phyloP scores from a whole-genome alignment of 2,329 filamentous ascomycete species.

The Penicillium sp. region DNA sequence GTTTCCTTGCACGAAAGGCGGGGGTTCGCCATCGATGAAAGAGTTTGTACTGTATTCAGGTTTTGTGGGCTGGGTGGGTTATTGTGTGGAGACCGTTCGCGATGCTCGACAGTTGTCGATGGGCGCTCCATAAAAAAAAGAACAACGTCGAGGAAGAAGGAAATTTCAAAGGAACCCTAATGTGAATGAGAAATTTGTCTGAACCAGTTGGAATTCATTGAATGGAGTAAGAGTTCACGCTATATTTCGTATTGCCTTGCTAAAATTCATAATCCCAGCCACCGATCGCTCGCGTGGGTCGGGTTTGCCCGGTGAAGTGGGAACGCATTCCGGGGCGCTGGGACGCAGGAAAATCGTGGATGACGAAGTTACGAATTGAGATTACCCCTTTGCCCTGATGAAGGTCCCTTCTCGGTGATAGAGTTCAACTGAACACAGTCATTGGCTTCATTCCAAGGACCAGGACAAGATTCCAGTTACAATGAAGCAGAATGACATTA shows the following conservation, averaged over 20 bases:
- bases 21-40: no score
- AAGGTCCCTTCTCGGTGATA: neutral
- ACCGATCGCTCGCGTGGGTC: conserved; percentile 23
- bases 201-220: neutral
- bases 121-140: neutral
- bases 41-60: no score
- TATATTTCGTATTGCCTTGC: neutral
- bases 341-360: neutral
- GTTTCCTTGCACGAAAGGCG: neutral
- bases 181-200: conserved; percentile 13
- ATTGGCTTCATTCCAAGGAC: conserved; percentile 1
- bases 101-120: neutral
- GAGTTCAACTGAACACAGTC: neutral
- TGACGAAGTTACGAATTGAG: neutral
- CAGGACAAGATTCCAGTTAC: neutral
- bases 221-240: neutral
- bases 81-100: neutral
- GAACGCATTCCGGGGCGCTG: conserved; percentile 5
- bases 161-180: neutral
- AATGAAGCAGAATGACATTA: conserved; percentile 18
- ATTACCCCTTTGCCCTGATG: neutral
- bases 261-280: conserved; percentile 11
- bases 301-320: conserved; percentile 17
- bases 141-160: neutral
- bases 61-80: neutral